Conservation (phyloP, 192 early-diverging fungal species). For the Coemansia sp. region DNA sequence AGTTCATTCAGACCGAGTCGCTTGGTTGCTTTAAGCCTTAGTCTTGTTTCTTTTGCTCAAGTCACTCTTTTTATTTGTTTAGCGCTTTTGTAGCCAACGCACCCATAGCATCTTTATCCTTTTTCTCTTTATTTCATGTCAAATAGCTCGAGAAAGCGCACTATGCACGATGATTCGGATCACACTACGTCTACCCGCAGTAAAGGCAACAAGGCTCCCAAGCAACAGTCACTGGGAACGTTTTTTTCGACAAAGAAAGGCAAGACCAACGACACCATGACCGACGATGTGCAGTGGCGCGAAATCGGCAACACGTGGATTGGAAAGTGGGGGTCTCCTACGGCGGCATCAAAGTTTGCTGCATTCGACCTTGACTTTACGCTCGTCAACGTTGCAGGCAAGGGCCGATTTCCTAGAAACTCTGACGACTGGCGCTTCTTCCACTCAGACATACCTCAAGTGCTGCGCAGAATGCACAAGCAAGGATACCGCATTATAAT, state of each 20-base stretch:
- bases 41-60: not conserved
- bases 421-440: slow-evolving; percentile 81
- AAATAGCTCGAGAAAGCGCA: slow-evolving; percentile 7
- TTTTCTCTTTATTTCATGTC: slow-evolving; percentile 11
- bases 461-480: slow-evolving; percentile 60
- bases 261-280: slow-evolving; percentile 1
- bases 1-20: slow-evolving; percentile 1
- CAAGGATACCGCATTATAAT: slow-evolving; percentile 58
- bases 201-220: not conserved
- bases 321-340: slow-evolving; percentile 34
- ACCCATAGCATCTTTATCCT: not conserved
- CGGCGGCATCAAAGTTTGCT: slow-evolving; percentile 39
- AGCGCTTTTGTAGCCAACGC: not conserved
- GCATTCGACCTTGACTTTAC: slow-evolving; percentile 69
- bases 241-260: slow-evolving; percentile 17
- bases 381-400: slow-evolving; percentile 67
- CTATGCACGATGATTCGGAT: slow-evolving; percentile 4
- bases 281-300: slow-evolving; percentile 30
- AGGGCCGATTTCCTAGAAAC: slow-evolving; percentile 61
- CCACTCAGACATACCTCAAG: slow-evolving; percentile 57
- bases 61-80: not conserved
- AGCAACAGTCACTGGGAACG: slow-evolving; percentile 12
- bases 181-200: not conserved
- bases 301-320: slow-evolving; percentile 44
- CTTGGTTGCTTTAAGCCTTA: not conserved